A percentile compares a stretch with the other conserved stretches of the same genome.
These are phyloP conservation scores for Rhynchospora tenuis DNA, from an alignment of 176 grass and related monocot genomes.

Conservation along the genomic window DNA sequence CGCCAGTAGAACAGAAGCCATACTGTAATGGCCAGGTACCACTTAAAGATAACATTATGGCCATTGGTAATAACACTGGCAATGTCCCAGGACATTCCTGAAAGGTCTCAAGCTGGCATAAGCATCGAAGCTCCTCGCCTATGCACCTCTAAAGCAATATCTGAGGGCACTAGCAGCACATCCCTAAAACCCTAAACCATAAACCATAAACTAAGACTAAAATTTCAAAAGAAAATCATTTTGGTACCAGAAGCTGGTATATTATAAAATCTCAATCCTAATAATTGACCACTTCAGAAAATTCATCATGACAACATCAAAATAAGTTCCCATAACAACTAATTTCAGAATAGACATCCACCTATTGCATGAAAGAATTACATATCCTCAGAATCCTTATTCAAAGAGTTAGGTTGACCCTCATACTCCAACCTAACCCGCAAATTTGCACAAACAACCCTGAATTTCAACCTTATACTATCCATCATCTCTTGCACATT, in stretches of 20 bases:
- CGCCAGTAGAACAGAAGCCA: no score
- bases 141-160: no score
- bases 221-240: not conserved
- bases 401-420: conserved; percentile 33
- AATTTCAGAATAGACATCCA: not conserved
- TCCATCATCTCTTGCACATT: conserved; percentile 54
- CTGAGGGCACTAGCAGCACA: no score
- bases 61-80: no score
- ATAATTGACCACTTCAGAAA: not conserved
- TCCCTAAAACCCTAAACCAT: no score
- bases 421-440: conserved; percentile 60
- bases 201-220: not conserved
- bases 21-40: no score
- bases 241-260: not conserved
- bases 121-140: no score
- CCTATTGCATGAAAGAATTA: not conserved
- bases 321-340: not conserved
- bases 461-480: conserved; percentile 65
- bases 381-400: conserved; percentile 42
- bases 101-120: no score
- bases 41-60: no score
- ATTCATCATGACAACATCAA: not conserved
- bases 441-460: conserved; percentile 56
- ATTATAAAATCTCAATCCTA: not conserved
- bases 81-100: no score